Evolutionary conservation across 768 basidiomycete genomes (phyloP), one percentile per base, ranked within the genome.

Genomic region (Russula sp.): DNA sequence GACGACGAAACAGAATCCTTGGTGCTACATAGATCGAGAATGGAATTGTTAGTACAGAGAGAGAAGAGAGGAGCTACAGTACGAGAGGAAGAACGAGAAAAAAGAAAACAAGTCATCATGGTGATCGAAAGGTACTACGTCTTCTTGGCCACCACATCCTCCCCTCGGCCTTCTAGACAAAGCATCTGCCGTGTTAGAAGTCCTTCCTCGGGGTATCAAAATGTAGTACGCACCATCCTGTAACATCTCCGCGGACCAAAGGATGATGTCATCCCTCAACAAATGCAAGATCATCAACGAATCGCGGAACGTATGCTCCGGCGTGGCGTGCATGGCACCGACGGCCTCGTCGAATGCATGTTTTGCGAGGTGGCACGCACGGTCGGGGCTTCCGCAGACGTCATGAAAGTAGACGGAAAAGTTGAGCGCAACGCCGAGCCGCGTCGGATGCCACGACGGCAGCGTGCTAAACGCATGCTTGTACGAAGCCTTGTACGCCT

Each of bases 371-470:
- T 95, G 92, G 81, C 95, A 97, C 55, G 96, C 54, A 90, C 92
- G 80, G 70, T 91, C 88, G 29, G 93, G 90, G 70, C 87, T 88
- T 73, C 86, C 85, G 66, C 84, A 81, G 69, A 93, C 90, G 72
- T 94, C 87, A 72, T 92, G 92, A 73, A 89, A 93, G 78, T 90
- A 95, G 54, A 95, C 93, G n/a, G 90, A 87, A 75, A 95, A 93
- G 77, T 94, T 95, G 69, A 95, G 79, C 38, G 92, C 91, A 54
- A 95, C 77, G 39, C 92, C 93, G 60, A 95, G 77, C 68, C 91
- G 83, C 64, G 93, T 94, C 59, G 93, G 91, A 75, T 94, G 89
- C 51, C 87, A 83, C 7, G 86, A 79, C 29, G 83, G 84, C 56
- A 95, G 82, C 68, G 87, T 85, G 60, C 81, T 79, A 58, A 82